A percentile compares a stretch with the other conserved stretches of the same genome.
Evolutionary conservation across 495 filamentous ascomycete genomes (phyloP).

Genomic region (Rhizodiscina lignyota): DNA sequence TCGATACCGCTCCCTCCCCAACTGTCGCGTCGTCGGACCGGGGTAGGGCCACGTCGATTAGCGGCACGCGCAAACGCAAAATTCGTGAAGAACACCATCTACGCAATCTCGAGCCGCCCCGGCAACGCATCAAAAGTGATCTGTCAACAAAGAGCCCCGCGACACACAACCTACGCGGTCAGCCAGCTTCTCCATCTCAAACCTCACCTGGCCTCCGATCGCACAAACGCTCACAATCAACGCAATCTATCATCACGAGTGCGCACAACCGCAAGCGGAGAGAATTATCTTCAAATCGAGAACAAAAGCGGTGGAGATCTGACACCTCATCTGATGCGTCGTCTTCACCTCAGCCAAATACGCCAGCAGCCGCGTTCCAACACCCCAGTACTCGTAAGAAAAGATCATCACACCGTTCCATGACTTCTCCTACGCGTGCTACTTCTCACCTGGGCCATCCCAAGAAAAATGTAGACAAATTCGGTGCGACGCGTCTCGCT

Average conservation of each 20-base stretch:
- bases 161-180: constrained; percentile 4
- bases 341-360: constrained; percentile 7
- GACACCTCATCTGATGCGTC: constrained; percentile 12
- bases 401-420: constrained; percentile 11
- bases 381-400: constrained; percentile 9
- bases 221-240: constrained; percentile 12
- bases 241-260: constrained; percentile 8
- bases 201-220: constrained; percentile 4
- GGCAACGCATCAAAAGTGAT: not conserved
- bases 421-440: constrained; percentile 13
- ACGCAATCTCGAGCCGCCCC: not conserved
- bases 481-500: constrained; percentile 71
- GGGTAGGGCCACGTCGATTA: too few relatives aligned
- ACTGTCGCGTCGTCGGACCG: too few relatives aligned
- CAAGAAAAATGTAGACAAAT: constrained; percentile 72
- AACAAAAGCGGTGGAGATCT: too few relatives aligned
- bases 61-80: too few relatives aligned
- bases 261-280: constrained; percentile 9
- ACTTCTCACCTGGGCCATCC: constrained; percentile 22
- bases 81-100: not conserved
- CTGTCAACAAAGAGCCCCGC: constrained; percentile 1
- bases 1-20: too few relatives aligned
- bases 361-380: constrained; percentile 4
- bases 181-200: constrained; percentile 7
- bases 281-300: too few relatives aligned